Percentiles rank a stretch among this genome's conserved stretches.
phyloP scores from a whole-genome alignment of 2,329 filamentous ascomycete species.

The Colletotrichum tofieldiae region DNA sequence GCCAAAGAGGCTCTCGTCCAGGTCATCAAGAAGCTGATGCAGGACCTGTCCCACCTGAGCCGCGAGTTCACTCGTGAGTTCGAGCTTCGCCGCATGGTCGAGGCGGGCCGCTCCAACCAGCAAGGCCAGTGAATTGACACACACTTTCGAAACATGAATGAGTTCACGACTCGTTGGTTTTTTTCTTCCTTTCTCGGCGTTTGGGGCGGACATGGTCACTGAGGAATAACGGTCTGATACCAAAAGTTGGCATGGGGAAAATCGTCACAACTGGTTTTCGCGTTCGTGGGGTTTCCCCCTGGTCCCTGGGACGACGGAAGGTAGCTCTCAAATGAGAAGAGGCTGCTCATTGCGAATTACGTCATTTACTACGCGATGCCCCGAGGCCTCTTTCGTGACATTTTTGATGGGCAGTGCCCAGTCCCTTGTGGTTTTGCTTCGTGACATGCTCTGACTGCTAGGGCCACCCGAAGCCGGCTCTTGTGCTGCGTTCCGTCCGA shows the following conservation, averaged over 20 bases:
- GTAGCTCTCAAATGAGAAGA: slow-evolving; percentile 14
- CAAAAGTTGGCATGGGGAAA: slow-evolving; percentile 22
- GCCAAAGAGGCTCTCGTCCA: slow-evolving; percentile 91
- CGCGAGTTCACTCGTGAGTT: slow-evolving; percentile 94
- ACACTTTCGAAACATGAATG: background rate
- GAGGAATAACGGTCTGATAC: slow-evolving; percentile 37
- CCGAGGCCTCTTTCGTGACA: slow-evolving; percentile 5
- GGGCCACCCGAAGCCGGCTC: background rate
- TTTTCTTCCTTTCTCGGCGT: slow-evolving; percentile 45
- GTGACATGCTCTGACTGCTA: background rate
- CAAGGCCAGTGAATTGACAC: slow-evolving; percentile 52
- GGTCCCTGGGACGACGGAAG: slow-evolving; percentile 3
- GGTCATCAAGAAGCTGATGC: slow-evolving; percentile 86
- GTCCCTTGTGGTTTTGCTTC: background rate
- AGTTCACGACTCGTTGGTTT: slow-evolving; percentile 8
- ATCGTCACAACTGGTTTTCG: slow-evolving; percentile 28
- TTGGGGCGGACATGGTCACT: slow-evolving; percentile 42
- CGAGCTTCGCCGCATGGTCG: slow-evolving; percentile 89
- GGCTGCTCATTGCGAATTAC: slow-evolving; percentile 36
- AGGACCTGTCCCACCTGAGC: slow-evolving; percentile 83
- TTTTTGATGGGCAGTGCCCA: background rate
- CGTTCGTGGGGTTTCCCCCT: slow-evolving; percentile 3
- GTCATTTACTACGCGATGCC: slow-evolving; percentile 24
- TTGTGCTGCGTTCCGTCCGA: background rate
- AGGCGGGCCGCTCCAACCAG: slow-evolving; percentile 66